Base-by-base conservation (phyloP, 345 rosid species). In the Bruguiera sexangula region DNA sequence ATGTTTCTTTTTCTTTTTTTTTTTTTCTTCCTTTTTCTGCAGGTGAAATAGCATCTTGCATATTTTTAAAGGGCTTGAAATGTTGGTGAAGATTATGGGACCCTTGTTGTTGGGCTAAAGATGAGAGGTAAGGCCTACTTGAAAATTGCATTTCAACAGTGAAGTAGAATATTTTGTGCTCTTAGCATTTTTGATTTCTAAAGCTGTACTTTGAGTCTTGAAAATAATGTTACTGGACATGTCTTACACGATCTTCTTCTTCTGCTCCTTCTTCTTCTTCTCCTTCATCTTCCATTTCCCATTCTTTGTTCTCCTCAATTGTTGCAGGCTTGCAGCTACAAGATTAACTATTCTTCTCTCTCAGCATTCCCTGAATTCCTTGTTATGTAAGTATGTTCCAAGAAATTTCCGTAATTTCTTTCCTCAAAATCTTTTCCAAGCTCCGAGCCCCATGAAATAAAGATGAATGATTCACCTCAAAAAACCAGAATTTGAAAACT, bases 1-100 rank as follows among this genome's bases (percentile, higher is more conserved):
- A 56, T 43, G 73, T 65, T 37, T 69, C 6, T 30, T 31, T 68
- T 30, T 48, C 46, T 31, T 67, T 36, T 46, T 52, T 50, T 6
- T 56, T 52, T 32, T 46, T 29, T 22, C 34, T 34, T 6, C 53
- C 18, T 70, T 34, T 58, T 56, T 67, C 64, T 65, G 72, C 76
- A 73, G 86, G 53, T 70, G 46, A 70, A 32, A 62, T 52, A 59
- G 56, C 8, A 59, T 70, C 74, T 58, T 71, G 64, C 73, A 63
- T 55, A 51, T 65, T 43, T 11, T 43, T 73, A 65, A 72, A 78
- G 68, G 75, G 66, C 51, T 63, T 62, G 69, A 52, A 69, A 73
- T 69, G 72, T 66, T 34, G 65, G 70, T 71, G 88, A 84, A 60
- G 77, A 73, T 69, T 73, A 75, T 65, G 83, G 83, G 85, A 60